phyloP scores from a whole-genome alignment of 2,329 filamentous ascomycete species.

The Epichloe amarillans region DNA sequence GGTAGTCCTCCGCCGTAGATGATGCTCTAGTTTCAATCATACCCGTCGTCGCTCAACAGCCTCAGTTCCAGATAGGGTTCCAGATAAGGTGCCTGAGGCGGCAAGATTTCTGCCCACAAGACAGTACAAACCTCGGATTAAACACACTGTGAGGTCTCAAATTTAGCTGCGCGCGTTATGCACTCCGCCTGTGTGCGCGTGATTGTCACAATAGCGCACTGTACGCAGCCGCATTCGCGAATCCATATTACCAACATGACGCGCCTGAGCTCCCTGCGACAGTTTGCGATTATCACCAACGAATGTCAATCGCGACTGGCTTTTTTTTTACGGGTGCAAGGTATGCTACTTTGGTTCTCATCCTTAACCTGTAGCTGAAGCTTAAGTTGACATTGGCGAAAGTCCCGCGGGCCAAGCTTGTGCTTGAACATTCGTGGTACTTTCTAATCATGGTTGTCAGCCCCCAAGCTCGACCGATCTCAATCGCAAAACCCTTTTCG shows the following conservation, averaged over 20 bases:
- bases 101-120: neutral
- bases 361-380: neutral
- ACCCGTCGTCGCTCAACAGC: neutral
- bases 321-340: slow-evolving; percentile 1
- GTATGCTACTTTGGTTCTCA: neutral
- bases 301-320: slow-evolving; percentile 1
- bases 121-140: neutral
- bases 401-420: slow-evolving; percentile 6
- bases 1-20: neutral
- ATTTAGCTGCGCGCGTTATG: neutral
- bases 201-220: slow-evolving; percentile 3
- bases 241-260: slow-evolving; percentile 1
- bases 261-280: neutral
- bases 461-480: slow-evolving; percentile 10
- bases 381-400: slow-evolving; percentile 3
- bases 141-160: neutral
- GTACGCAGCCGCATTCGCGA: slow-evolving; percentile 2
- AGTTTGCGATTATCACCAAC: neutral
- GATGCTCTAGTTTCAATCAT: neutral
- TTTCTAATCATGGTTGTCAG: slow-evolving; percentile 11
- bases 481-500: slow-evolving; percentile 10
- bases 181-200: neutral
- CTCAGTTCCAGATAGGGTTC: slow-evolving; percentile 1
- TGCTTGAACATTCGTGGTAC: slow-evolving; percentile 4
- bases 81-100: slow-evolving; percentile 12